A percentile compares a stretch with the other conserved stretches of the same genome.
Evolutionary conservation across 83 land plant genomes (phyloP).

Genomic region (Picea abies): DNA sequence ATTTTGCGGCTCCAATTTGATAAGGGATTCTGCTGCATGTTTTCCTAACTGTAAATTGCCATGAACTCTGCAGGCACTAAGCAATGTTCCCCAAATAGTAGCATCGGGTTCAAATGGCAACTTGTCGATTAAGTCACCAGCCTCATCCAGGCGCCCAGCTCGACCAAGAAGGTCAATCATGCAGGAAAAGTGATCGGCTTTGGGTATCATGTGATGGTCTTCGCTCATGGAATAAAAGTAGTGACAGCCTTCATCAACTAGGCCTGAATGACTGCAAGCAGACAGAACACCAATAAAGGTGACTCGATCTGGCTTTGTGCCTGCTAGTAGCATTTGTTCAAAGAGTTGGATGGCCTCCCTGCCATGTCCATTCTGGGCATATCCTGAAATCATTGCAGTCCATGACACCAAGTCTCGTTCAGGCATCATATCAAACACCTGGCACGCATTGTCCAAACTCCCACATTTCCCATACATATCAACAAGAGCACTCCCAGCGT

Average conservation of each 20-base stretch:
- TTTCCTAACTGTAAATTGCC: neutral
- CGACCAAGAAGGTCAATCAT: constrained; percentile 6
- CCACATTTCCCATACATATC: constrained; percentile 8
- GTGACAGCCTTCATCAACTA: neutral
- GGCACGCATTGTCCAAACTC: neutral
- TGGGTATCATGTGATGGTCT: neutral
- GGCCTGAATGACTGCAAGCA: neutral
- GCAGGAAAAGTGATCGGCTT: neutral
- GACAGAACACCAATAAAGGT: neutral
- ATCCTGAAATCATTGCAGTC: constrained; percentile 12
- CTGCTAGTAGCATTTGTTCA: neutral
- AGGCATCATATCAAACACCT: constrained; percentile 2
- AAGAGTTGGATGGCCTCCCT: neutral
- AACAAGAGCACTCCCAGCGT: constrained; percentile 23
- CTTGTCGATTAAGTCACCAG: neutral
- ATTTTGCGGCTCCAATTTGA: neutral
- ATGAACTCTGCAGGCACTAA: neutral
- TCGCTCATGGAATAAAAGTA: neutral
- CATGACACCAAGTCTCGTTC: constrained; percentile 2
- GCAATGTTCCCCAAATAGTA: constrained; percentile 4
- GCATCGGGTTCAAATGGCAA: neutral
- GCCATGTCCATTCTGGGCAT: neutral
- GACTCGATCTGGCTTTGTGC: neutral
- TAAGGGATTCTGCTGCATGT: neutral
- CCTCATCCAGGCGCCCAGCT: neutral